A percentile compares a stretch with the other conserved stretches of the same genome.
These are phyloP conservation scores for Helminthosporium solani DNA, from an alignment of 2,329 filamentous ascomycete genomes.

Conservation along the genomic window DNA sequence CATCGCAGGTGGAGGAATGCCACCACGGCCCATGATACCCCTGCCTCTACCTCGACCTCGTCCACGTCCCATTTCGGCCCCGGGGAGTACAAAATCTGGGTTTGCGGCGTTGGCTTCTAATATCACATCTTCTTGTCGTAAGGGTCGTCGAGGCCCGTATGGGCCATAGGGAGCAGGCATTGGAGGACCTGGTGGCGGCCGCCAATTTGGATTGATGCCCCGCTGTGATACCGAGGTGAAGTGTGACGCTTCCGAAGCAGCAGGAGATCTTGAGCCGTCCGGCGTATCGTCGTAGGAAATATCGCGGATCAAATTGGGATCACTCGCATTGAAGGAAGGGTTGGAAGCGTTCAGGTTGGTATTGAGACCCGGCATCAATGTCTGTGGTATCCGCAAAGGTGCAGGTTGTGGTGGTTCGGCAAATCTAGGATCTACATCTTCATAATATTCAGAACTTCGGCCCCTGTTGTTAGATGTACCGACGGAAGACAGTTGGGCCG, in stretches of 20 bases:
- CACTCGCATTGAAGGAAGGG: constrained; percentile 25
- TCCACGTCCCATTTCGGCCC: constrained; percentile 38
- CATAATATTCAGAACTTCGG: constrained; percentile 68
- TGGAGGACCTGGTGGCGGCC: constrained; percentile 49
- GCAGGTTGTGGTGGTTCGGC: constrained; percentile 52
- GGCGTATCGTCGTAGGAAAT: constrained; percentile 65
- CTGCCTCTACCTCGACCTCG: constrained; percentile 36
- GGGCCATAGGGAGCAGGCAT: constrained; percentile 36
- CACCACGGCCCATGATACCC: constrained; percentile 23
- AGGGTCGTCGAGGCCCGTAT: constrained; percentile 37
- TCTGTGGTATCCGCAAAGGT: constrained; percentile 29
- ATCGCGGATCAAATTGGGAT: constrained; percentile 42
- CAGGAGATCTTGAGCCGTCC: constrained; percentile 66
- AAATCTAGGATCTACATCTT: constrained; percentile 90
- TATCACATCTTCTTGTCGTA: constrained; percentile 67
- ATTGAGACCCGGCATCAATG: constrained; percentile 39
- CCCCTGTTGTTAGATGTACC: constrained; percentile 26
- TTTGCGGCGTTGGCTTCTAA: constrained; percentile 64
- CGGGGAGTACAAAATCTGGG: constrained; percentile 79
- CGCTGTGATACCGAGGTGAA: constrained; percentile 92
- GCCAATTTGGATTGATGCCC: constrained; percentile 85
- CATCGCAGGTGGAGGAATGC: constrained; percentile 24
- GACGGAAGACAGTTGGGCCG: constrained; percentile 31
- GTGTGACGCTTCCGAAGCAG: constrained; percentile 73
- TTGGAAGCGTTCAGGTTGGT: constrained; percentile 32